Percentiles rank a stretch among this genome's conserved stretches.
Evolutionary conservation across 2,329 filamentous ascomycete genomes (phyloP).

Genomic region (Hypoxylon sp.): DNA sequence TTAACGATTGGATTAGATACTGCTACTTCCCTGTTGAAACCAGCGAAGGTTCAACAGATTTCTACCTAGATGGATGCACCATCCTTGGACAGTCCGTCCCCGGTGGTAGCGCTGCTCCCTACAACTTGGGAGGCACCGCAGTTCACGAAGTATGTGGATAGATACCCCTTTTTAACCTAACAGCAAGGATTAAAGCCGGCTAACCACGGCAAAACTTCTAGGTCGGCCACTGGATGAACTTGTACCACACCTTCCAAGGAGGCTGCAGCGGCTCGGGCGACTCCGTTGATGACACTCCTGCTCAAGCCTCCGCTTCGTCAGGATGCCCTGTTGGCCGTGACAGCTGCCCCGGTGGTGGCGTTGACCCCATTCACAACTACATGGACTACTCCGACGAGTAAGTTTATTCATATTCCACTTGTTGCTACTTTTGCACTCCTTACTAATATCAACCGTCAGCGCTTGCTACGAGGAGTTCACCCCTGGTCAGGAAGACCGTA

Average conservation of each 20-base stretch:
- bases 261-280: slow-evolving; percentile 52
- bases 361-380: slow-evolving; percentile 50
- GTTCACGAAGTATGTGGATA: slow-evolving; percentile 50
- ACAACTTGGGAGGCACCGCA: slow-evolving; percentile 49
- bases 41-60: slow-evolving; percentile 44
- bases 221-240: slow-evolving; percentile 53
- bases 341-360: slow-evolving; percentile 43
- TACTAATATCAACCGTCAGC: slow-evolving; percentile 44
- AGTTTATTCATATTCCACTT: slow-evolving; percentile 26
- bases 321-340: slow-evolving; percentile 51
- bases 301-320: slow-evolving; percentile 48
- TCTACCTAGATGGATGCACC: slow-evolving; percentile 49
- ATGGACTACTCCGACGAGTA: slow-evolving; percentile 54
- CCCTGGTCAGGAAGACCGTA: slow-evolving; percentile 52
- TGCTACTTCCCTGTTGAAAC: slow-evolving; percentile 56
- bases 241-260: slow-evolving; percentile 55
- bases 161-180: too few relatives aligned
- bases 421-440: slow-evolving; percentile 14
- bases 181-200: too few relatives aligned
- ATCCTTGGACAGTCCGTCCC: slow-evolving; percentile 41
- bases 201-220: too few relatives aligned
- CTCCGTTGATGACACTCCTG: slow-evolving; percentile 52
- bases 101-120: slow-evolving; percentile 39
- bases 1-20: slow-evolving; percentile 47
- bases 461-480: slow-evolving; percentile 57